These are phyloP conservation scores for Gonium pectorale DNA, from an alignment of 139 green algal species.

Conservation along the genomic window DNA sequence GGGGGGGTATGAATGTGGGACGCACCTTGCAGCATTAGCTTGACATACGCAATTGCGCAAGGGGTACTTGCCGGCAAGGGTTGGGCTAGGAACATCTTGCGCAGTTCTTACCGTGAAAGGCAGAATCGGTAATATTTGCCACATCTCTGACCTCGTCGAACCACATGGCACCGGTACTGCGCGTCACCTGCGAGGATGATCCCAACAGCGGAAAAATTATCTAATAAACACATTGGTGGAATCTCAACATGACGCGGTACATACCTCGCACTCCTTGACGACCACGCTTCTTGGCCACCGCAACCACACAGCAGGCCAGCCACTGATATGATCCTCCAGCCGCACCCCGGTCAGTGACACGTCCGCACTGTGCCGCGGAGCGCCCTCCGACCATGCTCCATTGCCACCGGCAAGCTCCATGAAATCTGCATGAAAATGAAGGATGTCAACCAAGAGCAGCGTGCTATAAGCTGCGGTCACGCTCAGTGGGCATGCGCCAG, in stretches of 20 bases:
- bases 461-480: not conserved
- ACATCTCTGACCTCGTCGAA: slow-evolving; percentile 21
- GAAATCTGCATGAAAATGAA: not conserved
- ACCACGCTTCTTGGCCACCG: not conserved
- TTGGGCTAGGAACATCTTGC: not conserved
- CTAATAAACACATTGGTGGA: not conserved
- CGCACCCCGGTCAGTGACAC: not conserved
- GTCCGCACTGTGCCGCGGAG: slow-evolving; percentile 18
- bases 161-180: slow-evolving; percentile 8
- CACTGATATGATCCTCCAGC: not conserved
- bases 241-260: not conserved
- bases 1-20: too few relatives aligned
- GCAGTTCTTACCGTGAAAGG: not conserved
- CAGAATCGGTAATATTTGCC: not conserved
- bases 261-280: not conserved
- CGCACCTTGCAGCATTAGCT: too few relatives aligned
- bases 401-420: slow-evolving; percentile 11
- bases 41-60: too few relatives aligned
- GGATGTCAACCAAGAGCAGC: not conserved
- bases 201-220: not conserved
- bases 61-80: not conserved
- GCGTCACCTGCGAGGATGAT: not conserved
- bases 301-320: slow-evolving; percentile 30
- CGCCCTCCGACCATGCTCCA: not conserved
- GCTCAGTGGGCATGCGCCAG: not conserved